These are phyloP conservation scores for Physcomitrium patens DNA, from an alignment of 225 moss, liverwort and hornwort genomes.

Conservation along the genomic window DNA sequence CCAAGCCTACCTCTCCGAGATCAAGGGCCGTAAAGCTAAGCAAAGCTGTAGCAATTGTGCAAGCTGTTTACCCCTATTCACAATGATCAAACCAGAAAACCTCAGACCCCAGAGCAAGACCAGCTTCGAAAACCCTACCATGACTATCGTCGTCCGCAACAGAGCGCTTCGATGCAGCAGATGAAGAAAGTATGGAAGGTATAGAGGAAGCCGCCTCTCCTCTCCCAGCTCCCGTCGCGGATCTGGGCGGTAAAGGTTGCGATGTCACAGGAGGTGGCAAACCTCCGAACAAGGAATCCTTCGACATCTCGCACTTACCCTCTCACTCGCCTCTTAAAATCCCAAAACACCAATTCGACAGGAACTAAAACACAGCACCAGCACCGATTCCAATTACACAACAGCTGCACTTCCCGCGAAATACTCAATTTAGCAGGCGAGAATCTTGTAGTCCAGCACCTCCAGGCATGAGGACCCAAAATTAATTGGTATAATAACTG, in stretches of 20 bases:
- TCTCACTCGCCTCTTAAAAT: neutral
- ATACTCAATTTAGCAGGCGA: neutral
- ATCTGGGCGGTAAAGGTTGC: slow-evolving; percentile 26
- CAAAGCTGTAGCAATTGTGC: neutral
- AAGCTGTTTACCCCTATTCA: neutral
- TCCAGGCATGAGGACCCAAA: too few relatives aligned
- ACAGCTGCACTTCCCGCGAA: neutral
- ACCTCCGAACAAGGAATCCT: slow-evolving; percentile 79
- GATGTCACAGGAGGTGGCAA: slow-evolving; percentile 76
- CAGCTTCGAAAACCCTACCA: slow-evolving; percentile 42
- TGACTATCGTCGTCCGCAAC: slow-evolving; percentile 44
- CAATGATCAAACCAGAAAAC: neutral
- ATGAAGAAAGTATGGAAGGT: slow-evolving; percentile 58
- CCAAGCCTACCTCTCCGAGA: slow-evolving; percentile 1
- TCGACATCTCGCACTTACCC: slow-evolving; percentile 43
- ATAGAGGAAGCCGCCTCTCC: slow-evolving; percentile 27
- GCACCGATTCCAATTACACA: slow-evolving; percentile 2
- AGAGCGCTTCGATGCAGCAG: slow-evolving; percentile 56
- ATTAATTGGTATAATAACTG: neutral
- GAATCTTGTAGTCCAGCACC: too few relatives aligned
- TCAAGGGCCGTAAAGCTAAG: neutral
- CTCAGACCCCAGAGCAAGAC: neutral
- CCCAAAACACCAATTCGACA: neutral
- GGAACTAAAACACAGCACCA: neutral
- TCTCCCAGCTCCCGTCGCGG: slow-evolving; percentile 19